These are phyloP conservation scores for Xylariales sp. DNA, from an alignment of 2,329 filamentous ascomycete genomes.

Conservation along the genomic window DNA sequence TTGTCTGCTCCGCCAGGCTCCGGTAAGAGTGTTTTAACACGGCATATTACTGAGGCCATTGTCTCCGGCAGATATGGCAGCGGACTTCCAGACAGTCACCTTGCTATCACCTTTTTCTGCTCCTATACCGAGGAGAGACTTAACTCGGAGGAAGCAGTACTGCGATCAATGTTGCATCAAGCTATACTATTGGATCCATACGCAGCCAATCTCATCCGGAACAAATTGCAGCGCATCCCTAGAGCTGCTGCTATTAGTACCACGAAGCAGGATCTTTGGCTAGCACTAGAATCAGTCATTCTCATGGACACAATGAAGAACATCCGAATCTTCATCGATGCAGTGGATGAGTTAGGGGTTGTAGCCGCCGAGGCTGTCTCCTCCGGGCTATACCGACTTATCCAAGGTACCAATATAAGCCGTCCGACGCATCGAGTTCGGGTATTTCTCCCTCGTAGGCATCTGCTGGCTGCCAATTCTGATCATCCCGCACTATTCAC, in stretches of 20 bases:
- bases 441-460: neutral
- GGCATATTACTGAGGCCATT: neutral
- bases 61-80: neutral
- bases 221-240: neutral
- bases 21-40: neutral
- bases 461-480: neutral
- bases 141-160: neutral
- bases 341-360: neutral
- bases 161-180: neutral
- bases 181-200: neutral
- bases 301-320: neutral
- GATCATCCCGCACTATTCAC: neutral
- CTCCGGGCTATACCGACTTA: neutral
- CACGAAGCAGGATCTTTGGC: neutral
- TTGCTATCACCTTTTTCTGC: neutral
- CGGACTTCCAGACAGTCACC: neutral
- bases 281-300: neutral
- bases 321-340: neutral
- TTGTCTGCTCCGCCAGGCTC: neutral
- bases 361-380: neutral
- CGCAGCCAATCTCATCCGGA: neutral
- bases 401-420: neutral
- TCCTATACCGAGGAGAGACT: neutral
- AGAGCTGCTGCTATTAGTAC: neutral
- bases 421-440: neutral